These are phyloP conservation scores for Heracleum sosnowskyi DNA, from an alignment of 129 eudicot species.

Conservation along the genomic window DNA sequence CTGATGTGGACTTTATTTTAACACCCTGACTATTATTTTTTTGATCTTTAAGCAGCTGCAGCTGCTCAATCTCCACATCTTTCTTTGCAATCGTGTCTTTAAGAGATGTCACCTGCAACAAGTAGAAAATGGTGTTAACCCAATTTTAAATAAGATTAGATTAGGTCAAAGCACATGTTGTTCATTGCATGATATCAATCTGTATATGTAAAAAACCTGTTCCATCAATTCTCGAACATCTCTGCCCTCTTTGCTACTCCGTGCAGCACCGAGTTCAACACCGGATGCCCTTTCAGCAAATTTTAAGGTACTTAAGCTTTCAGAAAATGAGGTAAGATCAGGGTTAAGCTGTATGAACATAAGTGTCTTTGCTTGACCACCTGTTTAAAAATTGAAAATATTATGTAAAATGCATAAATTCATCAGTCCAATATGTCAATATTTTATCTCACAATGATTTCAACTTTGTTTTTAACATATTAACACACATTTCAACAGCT, in stretches of 20 bases:
- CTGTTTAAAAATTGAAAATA: slow-evolving; percentile 26
- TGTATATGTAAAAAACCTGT: slow-evolving; percentile 44
- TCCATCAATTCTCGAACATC: slow-evolving; percentile 80
- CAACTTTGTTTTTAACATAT: background rate
- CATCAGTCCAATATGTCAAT: background rate
- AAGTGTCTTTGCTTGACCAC: slow-evolving; percentile 98
- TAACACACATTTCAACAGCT: background rate
- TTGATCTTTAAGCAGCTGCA: slow-evolving; percentile 42
- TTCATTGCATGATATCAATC: background rate
- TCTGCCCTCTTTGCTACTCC: slow-evolving; percentile 11
- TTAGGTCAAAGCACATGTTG: background rate
- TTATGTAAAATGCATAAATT: background rate
- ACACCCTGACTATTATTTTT: slow-evolving; percentile 18
- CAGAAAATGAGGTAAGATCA: slow-evolving; percentile 50
- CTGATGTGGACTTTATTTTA: slow-evolving; percentile 4
- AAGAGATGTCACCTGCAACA: slow-evolving; percentile 58
- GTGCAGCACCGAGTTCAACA: background rate
- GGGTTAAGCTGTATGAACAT: slow-evolving; percentile 97
- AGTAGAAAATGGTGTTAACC: background rate
- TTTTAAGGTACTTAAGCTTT: slow-evolving; percentile 76
- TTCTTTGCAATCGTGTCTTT: slow-evolving; percentile 61
- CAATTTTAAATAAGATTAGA: background rate
- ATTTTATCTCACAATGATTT: background rate
- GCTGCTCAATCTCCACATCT: slow-evolving; percentile 73
- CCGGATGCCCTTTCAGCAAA: slow-evolving; percentile 91